A percentile compares a stretch with the other conserved stretches of the same genome.
Conservation (phyloP, 257 asterid genomes). For the Fraxinus quadrangulata region DNA sequence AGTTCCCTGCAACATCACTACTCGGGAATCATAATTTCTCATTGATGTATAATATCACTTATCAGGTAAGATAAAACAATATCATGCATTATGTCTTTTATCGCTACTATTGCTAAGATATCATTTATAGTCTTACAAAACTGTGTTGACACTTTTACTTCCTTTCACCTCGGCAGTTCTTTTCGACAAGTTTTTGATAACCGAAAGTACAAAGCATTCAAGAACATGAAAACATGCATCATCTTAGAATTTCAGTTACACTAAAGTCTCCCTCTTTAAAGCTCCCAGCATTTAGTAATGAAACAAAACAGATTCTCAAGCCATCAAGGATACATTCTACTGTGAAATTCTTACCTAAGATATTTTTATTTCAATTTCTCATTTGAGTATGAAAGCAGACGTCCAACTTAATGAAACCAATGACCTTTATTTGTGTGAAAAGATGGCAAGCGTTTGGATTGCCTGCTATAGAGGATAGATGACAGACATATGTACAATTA, state of each 20-base stretch:
- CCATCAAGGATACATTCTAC: not conserved
- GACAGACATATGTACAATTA: not conserved
- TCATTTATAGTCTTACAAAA: not conserved
- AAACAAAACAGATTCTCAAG: not conserved
- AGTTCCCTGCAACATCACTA: not conserved
- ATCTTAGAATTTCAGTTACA: not conserved
- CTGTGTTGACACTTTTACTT: not conserved
- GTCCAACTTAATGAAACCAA: not conserved
- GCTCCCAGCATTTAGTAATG: not conserved
- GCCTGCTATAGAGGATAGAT: not conserved
- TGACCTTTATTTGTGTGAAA: not conserved
- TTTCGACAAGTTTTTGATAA: not conserved
- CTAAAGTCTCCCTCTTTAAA: not conserved
- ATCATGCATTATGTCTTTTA: not conserved
- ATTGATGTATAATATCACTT: not conserved
- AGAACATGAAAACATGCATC: not conserved
- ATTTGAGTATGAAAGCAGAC: not conserved
- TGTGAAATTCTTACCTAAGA: not conserved
- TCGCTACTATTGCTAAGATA: not conserved
- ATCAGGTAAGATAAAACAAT: not conserved
- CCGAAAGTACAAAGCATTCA: not conserved
- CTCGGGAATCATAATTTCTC: not conserved
- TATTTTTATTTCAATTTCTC: not conserved
- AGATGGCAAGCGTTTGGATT: not conserved
- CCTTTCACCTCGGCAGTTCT: not conserved